Percentiles rank a stretch among this genome's conserved stretches.
phyloP scores from a whole-genome alignment of 495 filamentous ascomycete species.

The Neurospora cerealis region DNA sequence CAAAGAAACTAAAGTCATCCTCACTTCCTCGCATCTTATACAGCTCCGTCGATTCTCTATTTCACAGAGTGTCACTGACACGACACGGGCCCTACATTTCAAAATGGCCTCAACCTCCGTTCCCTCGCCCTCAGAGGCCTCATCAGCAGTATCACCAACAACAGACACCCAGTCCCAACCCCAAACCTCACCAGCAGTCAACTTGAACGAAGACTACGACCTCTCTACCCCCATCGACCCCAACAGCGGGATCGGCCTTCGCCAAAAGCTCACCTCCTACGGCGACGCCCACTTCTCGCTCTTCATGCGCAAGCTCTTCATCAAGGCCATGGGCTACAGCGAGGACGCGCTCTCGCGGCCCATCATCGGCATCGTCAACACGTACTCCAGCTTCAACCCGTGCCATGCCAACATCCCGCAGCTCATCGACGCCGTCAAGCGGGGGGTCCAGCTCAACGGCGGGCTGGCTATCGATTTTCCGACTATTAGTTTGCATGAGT shows the following conservation, averaged over 20 bases:
- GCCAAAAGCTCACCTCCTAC: slow-evolving; percentile 54
- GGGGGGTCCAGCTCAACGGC: slow-evolving; percentile 51
- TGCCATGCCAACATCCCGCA: slow-evolving; percentile 60
- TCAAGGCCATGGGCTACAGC: slow-evolving; percentile 58
- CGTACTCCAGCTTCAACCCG: slow-evolving; percentile 55
- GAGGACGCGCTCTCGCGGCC: slow-evolving; percentile 56
- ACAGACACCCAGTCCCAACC: background rate
- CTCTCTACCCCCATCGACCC: slow-evolving; percentile 39
- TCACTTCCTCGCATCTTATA: background rate
- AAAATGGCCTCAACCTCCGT: background rate
- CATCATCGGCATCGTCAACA: slow-evolving; percentile 58
- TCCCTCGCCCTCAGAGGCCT: background rate
- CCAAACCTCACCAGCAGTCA: background rate
- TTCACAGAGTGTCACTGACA: too few species aligned
- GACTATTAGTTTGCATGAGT: slow-evolving; percentile 56
- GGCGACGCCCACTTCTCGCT: slow-evolving; percentile 61
- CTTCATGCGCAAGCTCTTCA: slow-evolving; percentile 60
- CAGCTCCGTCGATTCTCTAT: too few species aligned
- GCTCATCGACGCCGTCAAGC: slow-evolving; percentile 54
- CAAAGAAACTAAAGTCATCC: background rate
- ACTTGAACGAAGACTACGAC: slow-evolving; percentile 37
- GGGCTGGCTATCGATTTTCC: slow-evolving; percentile 57
- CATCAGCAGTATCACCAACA: background rate
- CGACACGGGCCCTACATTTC: background rate
- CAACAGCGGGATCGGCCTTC: slow-evolving; percentile 34